A percentile compares a stretch with the other conserved stretches of the same genome.
phyloP scores from a whole-genome alignment of 1,139 yeast species.

The Zygosaccharomyces pseudobailii region DNA sequence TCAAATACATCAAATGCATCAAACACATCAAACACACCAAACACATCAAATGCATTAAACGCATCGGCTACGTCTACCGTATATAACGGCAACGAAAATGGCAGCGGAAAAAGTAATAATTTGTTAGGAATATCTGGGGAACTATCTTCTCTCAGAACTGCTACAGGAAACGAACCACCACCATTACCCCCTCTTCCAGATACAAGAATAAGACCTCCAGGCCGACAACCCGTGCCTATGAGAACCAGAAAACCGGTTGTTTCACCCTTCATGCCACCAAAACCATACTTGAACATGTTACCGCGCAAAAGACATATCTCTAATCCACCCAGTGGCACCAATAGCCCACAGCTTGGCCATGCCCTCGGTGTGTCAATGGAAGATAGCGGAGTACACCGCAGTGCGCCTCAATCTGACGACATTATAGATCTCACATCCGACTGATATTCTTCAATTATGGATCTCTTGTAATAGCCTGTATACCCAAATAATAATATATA shows the following conservation, averaged over 20 bases:
- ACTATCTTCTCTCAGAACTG: neutral
- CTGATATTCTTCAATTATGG: conserved; percentile 4
- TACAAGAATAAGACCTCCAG: conserved; percentile 1
- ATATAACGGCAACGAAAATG: neutral
- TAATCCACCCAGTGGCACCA: neutral
- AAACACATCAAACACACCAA: neutral
- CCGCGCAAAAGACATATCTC: conserved; percentile 19
- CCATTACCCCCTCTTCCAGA: conserved; percentile 8
- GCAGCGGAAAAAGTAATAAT: neutral
- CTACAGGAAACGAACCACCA: neutral
- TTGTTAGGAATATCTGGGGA: neutral
- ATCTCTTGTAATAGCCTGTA: conserved; percentile 5
- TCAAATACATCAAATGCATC: neutral
- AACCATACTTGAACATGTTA: conserved; percentile 15
- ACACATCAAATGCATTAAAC: neutral
- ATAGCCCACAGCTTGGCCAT: neutral
- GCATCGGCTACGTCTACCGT: neutral
- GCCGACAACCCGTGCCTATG: conserved; percentile 1
- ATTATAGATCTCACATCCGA: conserved; percentile 31
- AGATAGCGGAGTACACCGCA: neutral
- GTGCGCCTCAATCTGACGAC: conserved; percentile 12
- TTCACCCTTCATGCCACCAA: conserved; percentile 25
- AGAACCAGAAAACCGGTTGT: conserved; percentile 14
- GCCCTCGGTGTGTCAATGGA: conserved; percentile 1
- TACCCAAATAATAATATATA: conserved; percentile 5